Evolutionary conservation across 2,329 filamentous ascomycete genomes (phyloP), one percentile per base, ranked within the genome.

Genomic region (Penicillium sp.): DNA sequence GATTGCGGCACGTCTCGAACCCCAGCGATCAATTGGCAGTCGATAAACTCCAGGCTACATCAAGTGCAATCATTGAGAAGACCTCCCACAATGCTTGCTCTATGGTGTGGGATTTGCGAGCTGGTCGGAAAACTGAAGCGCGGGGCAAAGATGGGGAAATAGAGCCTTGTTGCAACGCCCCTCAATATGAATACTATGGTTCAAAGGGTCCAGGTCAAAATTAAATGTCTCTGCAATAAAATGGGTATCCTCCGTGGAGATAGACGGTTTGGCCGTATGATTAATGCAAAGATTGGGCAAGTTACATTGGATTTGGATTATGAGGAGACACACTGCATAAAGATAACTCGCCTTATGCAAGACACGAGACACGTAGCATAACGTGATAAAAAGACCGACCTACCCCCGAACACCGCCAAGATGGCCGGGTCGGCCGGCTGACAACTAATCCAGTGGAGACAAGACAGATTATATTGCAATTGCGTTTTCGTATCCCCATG

Each of bases 91-190:
- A 49, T 15, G 63, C 55, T 23, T 61, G 59, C 29, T 62, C 57
- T 7, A 65, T 65, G 60, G 54, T 62, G 13, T 59, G 60, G 58
- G 57, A 63, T 60, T 39, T 65, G 19, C 27, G 59, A 11, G 48
- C 52, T n/a, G 49, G 53, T 31, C 49, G 57, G n/a, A 53, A 61
- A 56, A 66, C 60, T 5, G 61, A 65, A 52, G 52, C 63, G 2
- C 51, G 39, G 40, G 57, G 48, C 47, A 29, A 56, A 41, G 38
- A 53, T 29, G 49, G 60, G 55, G 53, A 50, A 34, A 39, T 48
- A 52, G 39, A 46, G 62, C 29, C 48, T 47, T 21, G 44, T 58
- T 7, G n/a, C 19, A 10, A 58, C 46, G 10, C 54, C 51, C 50
- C 50, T 61, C 16, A 63, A 62, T 58, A 51, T 43, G 11, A 23